Percentiles rank a stretch among this genome's conserved stretches.
Conservation (phyloP, 495 filamentous ascomycete genomes). For the Penicillium angulare region DNA sequence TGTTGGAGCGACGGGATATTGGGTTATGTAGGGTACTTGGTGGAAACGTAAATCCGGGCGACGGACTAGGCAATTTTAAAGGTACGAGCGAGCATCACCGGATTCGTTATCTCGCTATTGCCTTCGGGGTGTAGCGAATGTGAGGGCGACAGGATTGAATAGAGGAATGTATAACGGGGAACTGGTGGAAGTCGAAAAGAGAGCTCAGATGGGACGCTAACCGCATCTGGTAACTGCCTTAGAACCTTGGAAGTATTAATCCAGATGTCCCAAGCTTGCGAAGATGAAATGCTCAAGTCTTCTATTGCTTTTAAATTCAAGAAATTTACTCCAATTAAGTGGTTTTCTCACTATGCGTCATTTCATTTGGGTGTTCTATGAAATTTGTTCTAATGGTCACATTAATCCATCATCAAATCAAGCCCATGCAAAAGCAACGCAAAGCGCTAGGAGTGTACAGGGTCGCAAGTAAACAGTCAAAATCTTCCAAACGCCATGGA, state of each 20-base stretch:
- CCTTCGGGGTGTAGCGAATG: no score
- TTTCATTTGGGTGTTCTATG: neutral
- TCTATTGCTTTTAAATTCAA: no score
- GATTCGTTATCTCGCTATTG: no score
- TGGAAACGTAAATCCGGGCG: neutral
- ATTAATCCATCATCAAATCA: neutral
- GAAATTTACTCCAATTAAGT: no score
- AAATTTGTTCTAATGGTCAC: neutral
- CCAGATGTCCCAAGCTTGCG: no score
- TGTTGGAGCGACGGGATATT: no score
- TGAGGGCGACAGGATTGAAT: neutral
- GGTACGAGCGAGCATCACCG: no score
- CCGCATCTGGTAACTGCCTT: constrained; percentile 17
- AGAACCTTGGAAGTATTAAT: no score
- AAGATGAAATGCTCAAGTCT: no score
- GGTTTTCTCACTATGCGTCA: no score
- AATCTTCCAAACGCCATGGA: constrained; percentile 21
- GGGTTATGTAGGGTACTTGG: neutral
- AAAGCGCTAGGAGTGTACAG: neutral
- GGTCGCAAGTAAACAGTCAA: constrained; percentile 7
- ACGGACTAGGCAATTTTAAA: neutral
- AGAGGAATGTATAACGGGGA: neutral
- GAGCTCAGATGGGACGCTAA: constrained; percentile 22
- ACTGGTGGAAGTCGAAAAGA: constrained; percentile 22
- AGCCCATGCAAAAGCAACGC: neutral